Conservation (phyloP, 345 rosid genomes). For the Moricandia moricandioides region DNA sequence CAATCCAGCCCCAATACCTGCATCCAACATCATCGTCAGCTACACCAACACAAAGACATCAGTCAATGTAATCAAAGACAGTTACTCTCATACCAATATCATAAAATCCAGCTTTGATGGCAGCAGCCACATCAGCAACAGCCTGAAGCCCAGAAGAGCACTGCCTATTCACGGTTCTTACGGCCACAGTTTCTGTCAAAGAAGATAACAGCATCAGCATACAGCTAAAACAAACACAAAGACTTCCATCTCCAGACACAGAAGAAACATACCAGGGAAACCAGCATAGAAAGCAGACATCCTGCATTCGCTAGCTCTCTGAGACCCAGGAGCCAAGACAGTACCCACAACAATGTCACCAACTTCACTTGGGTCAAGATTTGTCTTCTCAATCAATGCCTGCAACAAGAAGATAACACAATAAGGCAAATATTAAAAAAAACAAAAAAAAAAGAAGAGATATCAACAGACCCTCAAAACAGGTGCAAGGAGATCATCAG, state of each 20-base stretch:
- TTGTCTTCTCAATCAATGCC: conserved; percentile 90
- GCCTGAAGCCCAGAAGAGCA: conserved; percentile 99
- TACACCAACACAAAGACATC: background rate
- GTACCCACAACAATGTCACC: conserved; percentile 99
- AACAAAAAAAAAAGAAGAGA: background rate
- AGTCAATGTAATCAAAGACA: background rate
- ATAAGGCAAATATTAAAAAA: background rate
- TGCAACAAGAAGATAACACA: conserved; percentile 30
- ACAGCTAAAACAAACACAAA: background rate
- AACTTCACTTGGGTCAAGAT: conserved; percentile 83
- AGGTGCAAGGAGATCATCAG: conserved; percentile 95
- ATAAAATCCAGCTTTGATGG: conserved; percentile 97
- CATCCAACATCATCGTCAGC: background rate
- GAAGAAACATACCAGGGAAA: conserved; percentile 68
- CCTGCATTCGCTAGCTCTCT: conserved; percentile 97
- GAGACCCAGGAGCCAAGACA: conserved; percentile 93
- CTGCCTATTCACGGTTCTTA: conserved; percentile 94
- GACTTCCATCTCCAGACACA: background rate
- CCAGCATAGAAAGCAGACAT: conserved; percentile 99
- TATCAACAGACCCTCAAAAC: conserved; percentile 66
- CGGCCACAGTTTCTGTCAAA: conserved; percentile 75
- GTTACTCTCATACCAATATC: conserved; percentile 63
- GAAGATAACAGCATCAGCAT: background rate
- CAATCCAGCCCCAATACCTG: conserved; percentile 97
- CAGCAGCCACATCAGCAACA: conserved; percentile 98